Evolutionary conservation across 75 land plant species (phyloP).

Genomic region (Adiantum capillusveneris): DNA sequence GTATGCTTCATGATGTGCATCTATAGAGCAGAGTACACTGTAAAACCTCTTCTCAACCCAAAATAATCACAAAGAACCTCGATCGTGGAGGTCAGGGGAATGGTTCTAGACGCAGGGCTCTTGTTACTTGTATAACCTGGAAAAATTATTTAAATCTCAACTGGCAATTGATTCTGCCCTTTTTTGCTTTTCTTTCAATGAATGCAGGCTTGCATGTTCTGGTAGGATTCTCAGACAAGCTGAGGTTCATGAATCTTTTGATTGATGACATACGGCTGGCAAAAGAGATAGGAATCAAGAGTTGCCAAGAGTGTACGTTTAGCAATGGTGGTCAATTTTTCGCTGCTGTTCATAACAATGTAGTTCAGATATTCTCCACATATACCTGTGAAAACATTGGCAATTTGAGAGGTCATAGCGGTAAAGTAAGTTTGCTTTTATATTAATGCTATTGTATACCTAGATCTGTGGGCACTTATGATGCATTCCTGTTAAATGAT

Average conservation of each 20-base stretch:
- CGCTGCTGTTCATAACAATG: constrained; percentile 34
- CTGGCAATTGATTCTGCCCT: too few species aligned
- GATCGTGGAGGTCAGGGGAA: too few species aligned
- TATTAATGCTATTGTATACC: too few species aligned
- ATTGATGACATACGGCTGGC: constrained; percentile 20
- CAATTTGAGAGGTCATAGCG: constrained; percentile 32
- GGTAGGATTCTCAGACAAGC: constrained; percentile 30
- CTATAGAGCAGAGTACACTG: too few species aligned
- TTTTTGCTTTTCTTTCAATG: background rate
- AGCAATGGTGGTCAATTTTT: constrained; percentile 36
- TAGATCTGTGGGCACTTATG: too few species aligned
- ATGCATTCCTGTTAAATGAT: too few species aligned
- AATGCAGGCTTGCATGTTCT: constrained; percentile 24
- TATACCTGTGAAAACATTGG: constrained; percentile 29
- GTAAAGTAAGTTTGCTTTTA: constrained; percentile 14
- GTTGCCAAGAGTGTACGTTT: constrained; percentile 26
- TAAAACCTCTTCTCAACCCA: too few species aligned
- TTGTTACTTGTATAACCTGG: too few species aligned
- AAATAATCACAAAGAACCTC: too few species aligned
- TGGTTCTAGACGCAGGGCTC: too few species aligned
- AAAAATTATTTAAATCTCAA: too few species aligned
- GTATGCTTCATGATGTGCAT: too few species aligned
- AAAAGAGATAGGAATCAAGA: constrained; percentile 27
- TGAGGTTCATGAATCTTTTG: constrained; percentile 28
- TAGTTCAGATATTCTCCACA: constrained; percentile 27